These are phyloP conservation scores for Paracamarosporium sp. DNA, from an alignment of 2,329 filamentous ascomycete species.

Conservation along the genomic window DNA sequence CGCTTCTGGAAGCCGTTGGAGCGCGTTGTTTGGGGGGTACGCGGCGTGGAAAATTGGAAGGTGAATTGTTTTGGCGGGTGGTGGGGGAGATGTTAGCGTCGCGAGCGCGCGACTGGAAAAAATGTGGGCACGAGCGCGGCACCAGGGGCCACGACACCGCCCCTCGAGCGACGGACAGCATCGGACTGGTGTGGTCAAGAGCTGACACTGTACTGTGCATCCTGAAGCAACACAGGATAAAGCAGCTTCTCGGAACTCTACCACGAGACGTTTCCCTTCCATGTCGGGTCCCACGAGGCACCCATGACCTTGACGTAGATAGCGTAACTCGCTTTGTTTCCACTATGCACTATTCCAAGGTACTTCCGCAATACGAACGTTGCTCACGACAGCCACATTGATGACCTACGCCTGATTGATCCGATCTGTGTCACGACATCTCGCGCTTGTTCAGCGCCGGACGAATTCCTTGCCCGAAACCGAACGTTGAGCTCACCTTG, in stretches of 20 bases:
- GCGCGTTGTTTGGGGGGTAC: not conserved
- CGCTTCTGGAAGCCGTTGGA: not conserved
- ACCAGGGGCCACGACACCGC: not conserved
- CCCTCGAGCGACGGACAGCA: not conserved
- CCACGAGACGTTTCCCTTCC: too few species aligned
- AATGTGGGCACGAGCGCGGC: not conserved
- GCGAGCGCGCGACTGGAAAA: conserved; percentile 1
- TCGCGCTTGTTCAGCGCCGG: not conserved
- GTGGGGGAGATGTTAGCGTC: conserved; percentile 8
- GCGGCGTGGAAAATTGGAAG: conserved; percentile 4
- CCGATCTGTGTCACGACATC: not conserved
- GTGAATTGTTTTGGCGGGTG: conserved; percentile 7
- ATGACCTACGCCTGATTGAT: not conserved
- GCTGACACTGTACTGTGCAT: too few species aligned
- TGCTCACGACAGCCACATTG: too few species aligned
- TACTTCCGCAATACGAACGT: too few species aligned
- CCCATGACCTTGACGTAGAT: not conserved
- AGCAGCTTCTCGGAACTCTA: too few species aligned
- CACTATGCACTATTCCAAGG: not conserved
- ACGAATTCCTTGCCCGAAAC: not conserved
- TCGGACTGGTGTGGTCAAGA: not conserved
- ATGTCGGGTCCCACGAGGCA: too few species aligned
- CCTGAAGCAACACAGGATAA: too few species aligned
- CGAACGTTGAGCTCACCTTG: not conserved
- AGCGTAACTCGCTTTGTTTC: not conserved